Percentiles rank a stretch among this genome's conserved stretches.
Conservation (phyloP, 306 rosid species). For the Trichosanthes cucumerina region DNA sequence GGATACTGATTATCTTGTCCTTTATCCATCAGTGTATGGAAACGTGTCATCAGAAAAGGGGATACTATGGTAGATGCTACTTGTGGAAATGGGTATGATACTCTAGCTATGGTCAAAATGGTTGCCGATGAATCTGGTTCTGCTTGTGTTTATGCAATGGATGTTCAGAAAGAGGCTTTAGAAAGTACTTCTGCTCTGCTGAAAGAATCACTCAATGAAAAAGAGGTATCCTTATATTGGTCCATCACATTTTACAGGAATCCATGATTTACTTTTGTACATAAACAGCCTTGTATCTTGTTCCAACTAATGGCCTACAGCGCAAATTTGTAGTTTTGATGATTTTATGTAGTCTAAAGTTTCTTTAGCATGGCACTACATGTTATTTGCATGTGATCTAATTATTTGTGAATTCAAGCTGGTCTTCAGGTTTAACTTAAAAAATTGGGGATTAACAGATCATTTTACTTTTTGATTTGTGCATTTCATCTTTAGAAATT, state of each 20-base stretch:
- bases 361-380: neutral
- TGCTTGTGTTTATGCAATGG: slow-evolving; percentile 60
- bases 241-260: slow-evolving; percentile 21
- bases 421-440: neutral
- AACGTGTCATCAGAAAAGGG: slow-evolving; percentile 51
- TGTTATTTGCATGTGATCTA: neutral
- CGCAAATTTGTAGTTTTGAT: neutral
- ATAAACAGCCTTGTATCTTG: neutral
- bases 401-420: neutral
- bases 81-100: slow-evolving; percentile 83
- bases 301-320: neutral
- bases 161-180: slow-evolving; percentile 72
- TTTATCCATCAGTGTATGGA: slow-evolving; percentile 55
- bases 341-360: neutral
- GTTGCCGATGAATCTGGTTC: slow-evolving; percentile 53
- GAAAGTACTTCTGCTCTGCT: slow-evolving; percentile 47
- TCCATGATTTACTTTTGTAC: neutral
- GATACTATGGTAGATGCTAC: slow-evolving; percentile 84
- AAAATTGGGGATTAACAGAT: neutral
- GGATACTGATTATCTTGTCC: neutral
- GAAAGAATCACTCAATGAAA: slow-evolving; percentile 35
- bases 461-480: neutral
- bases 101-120: slow-evolving; percentile 68
- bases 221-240: slow-evolving; percentile 31
- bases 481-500: neutral